A percentile compares a stretch with the other conserved stretches of the same genome.
These are phyloP conservation scores for Thermomyces lanuginosus DNA, from an alignment of 2,329 filamentous ascomycete genomes.

Conservation along the genomic window DNA sequence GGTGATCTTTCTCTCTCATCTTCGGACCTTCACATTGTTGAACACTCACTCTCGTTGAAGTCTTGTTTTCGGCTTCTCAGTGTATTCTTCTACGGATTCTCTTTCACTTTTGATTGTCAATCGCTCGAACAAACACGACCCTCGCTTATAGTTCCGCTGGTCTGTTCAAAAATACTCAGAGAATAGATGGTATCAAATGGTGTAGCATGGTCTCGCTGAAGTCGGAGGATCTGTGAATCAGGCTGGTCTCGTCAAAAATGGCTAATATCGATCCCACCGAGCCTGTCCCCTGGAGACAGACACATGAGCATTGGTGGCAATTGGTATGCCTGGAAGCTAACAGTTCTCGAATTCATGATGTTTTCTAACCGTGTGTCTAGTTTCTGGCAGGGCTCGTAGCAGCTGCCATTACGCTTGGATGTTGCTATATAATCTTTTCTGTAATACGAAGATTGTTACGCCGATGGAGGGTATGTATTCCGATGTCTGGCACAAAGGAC, in stretches of 20 bases:
- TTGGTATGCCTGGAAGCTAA: constrained; percentile 16
- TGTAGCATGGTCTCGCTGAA: too few species aligned
- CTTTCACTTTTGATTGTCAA: too few species aligned
- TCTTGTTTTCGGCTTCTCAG: too few species aligned
- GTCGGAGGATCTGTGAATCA: too few species aligned
- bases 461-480: constrained; percentile 15
- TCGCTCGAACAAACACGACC: too few species aligned
- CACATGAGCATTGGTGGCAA: constrained; percentile 29
- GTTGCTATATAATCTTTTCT: constrained; percentile 16
- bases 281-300: constrained; percentile 19
- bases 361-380: constrained; percentile 12
- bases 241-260: constrained; percentile 9
- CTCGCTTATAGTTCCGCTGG: too few species aligned
- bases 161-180: too few species aligned
- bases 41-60: too few species aligned
- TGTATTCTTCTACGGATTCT: too few species aligned
- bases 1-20: too few species aligned
- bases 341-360: background rate
- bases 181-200: too few species aligned
- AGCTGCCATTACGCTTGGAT: constrained; percentile 14
- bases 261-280: constrained; percentile 14
- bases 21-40: too few species aligned
- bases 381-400: constrained; percentile 20
- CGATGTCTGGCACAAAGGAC: background rate
- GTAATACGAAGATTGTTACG: constrained; percentile 9